These are phyloP conservation scores for Cryptococcus sp. DNA, from an alignment of 1,284 basidiomycete species.

Conservation along the genomic window DNA sequence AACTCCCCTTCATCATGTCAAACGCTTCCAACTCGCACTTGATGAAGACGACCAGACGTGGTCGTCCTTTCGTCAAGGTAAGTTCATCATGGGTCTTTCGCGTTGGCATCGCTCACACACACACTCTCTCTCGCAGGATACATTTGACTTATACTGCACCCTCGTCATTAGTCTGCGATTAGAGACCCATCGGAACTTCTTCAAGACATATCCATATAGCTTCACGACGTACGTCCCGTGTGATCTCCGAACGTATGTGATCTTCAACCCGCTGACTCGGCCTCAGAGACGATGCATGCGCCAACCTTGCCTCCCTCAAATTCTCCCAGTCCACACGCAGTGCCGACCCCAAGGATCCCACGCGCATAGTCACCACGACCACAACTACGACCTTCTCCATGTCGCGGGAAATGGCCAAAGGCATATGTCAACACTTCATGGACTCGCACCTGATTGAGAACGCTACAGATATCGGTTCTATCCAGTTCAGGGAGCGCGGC, in stretches of 20 bases:
- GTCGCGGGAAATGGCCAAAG: constrained; percentile 99
- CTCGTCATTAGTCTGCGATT: constrained; percentile 92
- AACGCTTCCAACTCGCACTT: constrained; percentile 66
- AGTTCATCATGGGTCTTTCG: constrained; percentile 14
- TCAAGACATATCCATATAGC: constrained; percentile 89
- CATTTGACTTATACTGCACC: constrained; percentile 96
- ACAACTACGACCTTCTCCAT: constrained; percentile 99
- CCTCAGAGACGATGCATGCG: constrained; percentile 88
- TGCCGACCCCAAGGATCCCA: constrained; percentile 94
- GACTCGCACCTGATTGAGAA: constrained; percentile 97
- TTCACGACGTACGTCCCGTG: constrained; percentile 82
- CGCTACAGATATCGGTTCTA: constrained; percentile 82
- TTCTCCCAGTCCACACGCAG: constrained; percentile 99
- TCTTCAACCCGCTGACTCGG: constrained; percentile 7
- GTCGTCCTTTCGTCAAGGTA: constrained; percentile 90
- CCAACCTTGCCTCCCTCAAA: constrained; percentile 91
- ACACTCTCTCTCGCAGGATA: constrained; percentile 66
- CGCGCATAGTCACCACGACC: constrained; percentile 96
- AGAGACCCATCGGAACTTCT: constrained; percentile 88
- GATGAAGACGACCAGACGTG: constrained; percentile 96
- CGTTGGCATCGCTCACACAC: not conserved
- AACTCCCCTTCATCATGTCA: constrained; percentile 23
- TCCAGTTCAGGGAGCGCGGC: constrained; percentile 94
- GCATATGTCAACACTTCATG: constrained; percentile 99
- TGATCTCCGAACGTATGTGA: not conserved